Conservation (phyloP, 805 yeast species). For the Teunomyces cretensis region DNA sequence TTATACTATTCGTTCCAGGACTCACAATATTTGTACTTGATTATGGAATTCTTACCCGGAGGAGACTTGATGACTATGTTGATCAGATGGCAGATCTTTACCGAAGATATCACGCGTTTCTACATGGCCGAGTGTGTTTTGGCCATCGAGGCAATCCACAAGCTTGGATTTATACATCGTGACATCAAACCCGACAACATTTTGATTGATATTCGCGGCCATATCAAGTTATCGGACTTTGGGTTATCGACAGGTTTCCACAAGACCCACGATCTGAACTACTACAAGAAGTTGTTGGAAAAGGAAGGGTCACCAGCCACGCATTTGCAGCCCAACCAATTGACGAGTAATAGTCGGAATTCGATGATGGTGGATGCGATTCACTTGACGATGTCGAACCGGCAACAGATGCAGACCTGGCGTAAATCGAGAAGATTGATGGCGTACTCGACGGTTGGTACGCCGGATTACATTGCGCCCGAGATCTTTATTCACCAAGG, state of each 20-base stretch:
- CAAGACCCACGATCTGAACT: conserved; percentile 86
- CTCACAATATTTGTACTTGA: conserved; percentile 55
- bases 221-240: conserved; percentile 69
- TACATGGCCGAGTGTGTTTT: conserved; percentile 95
- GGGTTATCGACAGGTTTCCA: conserved; percentile 90
- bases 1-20: conserved; percentile 82
- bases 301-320: conserved; percentile 45
- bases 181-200: conserved; percentile 98
- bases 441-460: conserved; percentile 97
- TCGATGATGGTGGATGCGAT: conserved; percentile 92
- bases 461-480: conserved; percentile 95
- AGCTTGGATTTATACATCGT: conserved; percentile 91
- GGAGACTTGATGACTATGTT: conserved; percentile 94
- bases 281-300: conserved; percentile 79
- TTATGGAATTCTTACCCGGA: conserved; percentile 54
- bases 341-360: conserved; percentile 53
- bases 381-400: conserved; percentile 90
- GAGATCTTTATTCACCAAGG: conserved; percentile 92
- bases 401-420: conserved; percentile 96
- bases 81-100: conserved; percentile 89
- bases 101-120: conserved; percentile 89
- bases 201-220: conserved; percentile 75
- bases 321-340: conserved; percentile 16
- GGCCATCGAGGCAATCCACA: conserved; percentile 92
- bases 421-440: conserved; percentile 84